Evolutionary conservation across 345 rosid genomes (phyloP).

Genomic region (Brassica rapa): DNA sequence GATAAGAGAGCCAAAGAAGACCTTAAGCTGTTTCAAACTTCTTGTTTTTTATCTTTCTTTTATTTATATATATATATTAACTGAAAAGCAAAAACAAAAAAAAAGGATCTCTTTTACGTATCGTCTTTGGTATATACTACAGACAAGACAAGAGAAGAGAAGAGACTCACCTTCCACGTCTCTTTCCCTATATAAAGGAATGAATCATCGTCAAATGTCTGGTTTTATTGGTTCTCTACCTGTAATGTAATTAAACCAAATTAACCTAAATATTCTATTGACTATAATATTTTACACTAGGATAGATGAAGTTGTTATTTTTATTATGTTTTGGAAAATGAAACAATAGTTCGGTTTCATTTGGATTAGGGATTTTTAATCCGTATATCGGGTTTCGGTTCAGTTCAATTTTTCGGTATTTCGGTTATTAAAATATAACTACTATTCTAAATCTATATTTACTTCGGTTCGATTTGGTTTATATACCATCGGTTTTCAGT

Average conservation of each 20-base stretch:
- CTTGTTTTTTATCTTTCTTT: not conserved
- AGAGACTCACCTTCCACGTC: constrained; percentile 41
- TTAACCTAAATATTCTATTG: constrained; percentile 18
- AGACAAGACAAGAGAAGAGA: not conserved
- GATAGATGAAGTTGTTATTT: too few species aligned
- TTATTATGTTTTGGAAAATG: too few species aligned
- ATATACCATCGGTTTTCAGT: too few species aligned
- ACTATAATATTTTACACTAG: not conserved
- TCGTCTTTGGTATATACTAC: constrained; percentile 33
- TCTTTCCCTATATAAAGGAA: constrained; percentile 15
- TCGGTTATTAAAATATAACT: too few species aligned
- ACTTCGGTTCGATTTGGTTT: too few species aligned
- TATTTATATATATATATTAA: not conserved
- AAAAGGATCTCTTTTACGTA: constrained; percentile 34
- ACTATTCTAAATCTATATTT: too few species aligned
- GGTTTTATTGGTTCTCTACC: constrained; percentile 15
- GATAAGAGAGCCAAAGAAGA: constrained; percentile 35
- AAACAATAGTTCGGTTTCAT: too few species aligned
- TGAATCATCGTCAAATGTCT: constrained; percentile 11
- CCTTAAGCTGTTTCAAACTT: constrained; percentile 34
- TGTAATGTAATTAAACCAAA: constrained; percentile 11
- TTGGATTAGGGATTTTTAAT: too few species aligned
- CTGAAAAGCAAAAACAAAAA: not conserved
- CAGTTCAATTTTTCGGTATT: too few species aligned
- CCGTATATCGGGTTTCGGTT: too few species aligned